phyloP scores from a whole-genome alignment of 1,284 basidiomycete species.

The Bjerkandera adusta region DNA sequence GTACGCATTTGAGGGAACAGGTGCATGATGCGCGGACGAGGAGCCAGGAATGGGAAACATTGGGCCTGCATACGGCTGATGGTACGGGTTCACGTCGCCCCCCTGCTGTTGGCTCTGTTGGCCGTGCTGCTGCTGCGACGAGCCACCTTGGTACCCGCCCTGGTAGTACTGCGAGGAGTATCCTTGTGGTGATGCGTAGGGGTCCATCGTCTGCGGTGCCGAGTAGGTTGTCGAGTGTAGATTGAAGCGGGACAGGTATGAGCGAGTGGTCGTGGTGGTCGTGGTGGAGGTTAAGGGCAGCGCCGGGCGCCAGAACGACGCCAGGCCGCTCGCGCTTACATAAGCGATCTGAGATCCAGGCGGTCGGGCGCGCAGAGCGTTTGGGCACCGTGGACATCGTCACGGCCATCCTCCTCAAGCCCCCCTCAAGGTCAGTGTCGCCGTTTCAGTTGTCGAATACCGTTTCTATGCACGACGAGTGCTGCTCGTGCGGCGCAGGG shows the following conservation, averaged over 20 bases:
- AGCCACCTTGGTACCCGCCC: slow-evolving; percentile 46
- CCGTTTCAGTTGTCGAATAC: too few species aligned
- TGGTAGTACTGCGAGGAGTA: slow-evolving; percentile 13
- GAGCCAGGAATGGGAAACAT: slow-evolving; percentile 66
- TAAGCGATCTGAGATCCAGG: slow-evolving; percentile 16
- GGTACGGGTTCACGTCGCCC: slow-evolving; percentile 73
- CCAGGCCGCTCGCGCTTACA: slow-evolving; percentile 7
- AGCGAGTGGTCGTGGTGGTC: not conserved
- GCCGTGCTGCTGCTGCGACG: slow-evolving; percentile 41
- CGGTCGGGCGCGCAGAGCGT: slow-evolving; percentile 2
- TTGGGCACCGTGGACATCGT: slow-evolving; percentile 15
- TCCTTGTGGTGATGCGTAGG: too few species aligned
- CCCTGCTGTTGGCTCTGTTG: too few species aligned
- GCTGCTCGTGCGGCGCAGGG: not conserved
- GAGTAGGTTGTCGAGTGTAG: slow-evolving; percentile 1
- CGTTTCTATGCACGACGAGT: slow-evolving; percentile 6
- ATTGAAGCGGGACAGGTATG: not conserved
- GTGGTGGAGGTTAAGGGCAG: slow-evolving; percentile 10
- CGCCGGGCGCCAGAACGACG: not conserved
- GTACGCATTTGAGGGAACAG: slow-evolving; percentile 86
- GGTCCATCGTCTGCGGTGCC: slow-evolving; percentile 37
- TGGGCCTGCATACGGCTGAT: slow-evolving; percentile 74
- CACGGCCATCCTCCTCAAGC: slow-evolving; percentile 34
- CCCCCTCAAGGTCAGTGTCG: slow-evolving; percentile 53
- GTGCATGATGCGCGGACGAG: slow-evolving; percentile 63